Evolutionary conservation across 345 rosid genomes (phyloP).

Genomic region (Eutrema japonicum): DNA sequence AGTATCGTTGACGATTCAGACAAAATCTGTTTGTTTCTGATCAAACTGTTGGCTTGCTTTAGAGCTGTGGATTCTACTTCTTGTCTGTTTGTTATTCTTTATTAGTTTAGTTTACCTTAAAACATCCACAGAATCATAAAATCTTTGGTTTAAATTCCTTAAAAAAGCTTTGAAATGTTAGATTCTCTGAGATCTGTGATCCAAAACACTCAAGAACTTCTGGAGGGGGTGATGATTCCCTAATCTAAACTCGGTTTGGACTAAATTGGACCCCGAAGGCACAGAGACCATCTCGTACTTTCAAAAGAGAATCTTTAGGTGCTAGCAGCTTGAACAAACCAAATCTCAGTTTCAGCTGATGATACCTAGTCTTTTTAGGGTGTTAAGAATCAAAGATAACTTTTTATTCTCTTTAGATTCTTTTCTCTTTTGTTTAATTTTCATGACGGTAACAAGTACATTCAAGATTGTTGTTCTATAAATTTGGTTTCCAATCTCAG

Average conservation of each 20-base stretch:
- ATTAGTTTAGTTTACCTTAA: slow-evolving; percentile 38
- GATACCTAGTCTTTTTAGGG: slow-evolving; percentile 4
- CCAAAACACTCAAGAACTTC: neutral
- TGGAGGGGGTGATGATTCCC: neutral
- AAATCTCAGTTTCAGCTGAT: neutral
- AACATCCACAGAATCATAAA: slow-evolving; percentile 16
- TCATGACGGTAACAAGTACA: neutral
- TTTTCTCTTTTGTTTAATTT: neutral
- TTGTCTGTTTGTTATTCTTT: slow-evolving; percentile 36
- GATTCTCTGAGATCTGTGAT: neutral
- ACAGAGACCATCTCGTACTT: neutral
- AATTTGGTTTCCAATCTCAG: neutral
- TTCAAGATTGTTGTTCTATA: neutral
- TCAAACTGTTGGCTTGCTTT: slow-evolving; percentile 27
- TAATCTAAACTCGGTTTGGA: neutral
- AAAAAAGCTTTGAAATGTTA: neutral
- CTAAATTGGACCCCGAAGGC: slow-evolving; percentile 10
- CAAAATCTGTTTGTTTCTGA: slow-evolving; percentile 42
- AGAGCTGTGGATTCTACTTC: slow-evolving; percentile 47
- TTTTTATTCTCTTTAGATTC: no score
- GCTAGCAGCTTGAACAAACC: neutral
- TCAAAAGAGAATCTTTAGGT: slow-evolving; percentile 1
- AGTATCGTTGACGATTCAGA: slow-evolving; percentile 53
- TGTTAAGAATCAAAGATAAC: no score
- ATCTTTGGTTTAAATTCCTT: neutral